Base-by-base conservation (phyloP, 1,284 basidiomycete species). In the Amylostereum chailletii region DNA sequence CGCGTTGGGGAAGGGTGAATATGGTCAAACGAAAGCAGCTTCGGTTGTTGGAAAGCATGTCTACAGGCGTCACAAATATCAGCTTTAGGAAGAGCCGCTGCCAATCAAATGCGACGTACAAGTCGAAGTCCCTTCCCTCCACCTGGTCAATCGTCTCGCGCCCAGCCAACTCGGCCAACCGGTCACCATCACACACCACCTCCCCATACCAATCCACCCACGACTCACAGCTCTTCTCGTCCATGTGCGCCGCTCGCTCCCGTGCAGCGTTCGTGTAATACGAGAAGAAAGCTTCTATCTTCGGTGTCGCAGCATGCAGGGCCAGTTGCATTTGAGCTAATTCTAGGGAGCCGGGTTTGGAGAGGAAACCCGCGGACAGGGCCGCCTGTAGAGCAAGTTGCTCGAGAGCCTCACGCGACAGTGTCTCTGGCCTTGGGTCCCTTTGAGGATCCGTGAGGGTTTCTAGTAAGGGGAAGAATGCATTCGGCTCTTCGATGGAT, bases 161-260 rank as follows among this genome's bases (percentile, higher is more conserved):
- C 37, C 77, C 77, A 11, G 77, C 76, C 34, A 88, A 70, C 42
- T 67, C 71, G 41, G 70, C 71, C 46, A 93, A 69, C 3, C 71
- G 77, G 39, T 86, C 79, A 2, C 78, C 74, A 48, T 82, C 81
- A 61, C 92, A 95, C 7, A 87, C 79, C 11, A 81, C 74, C 51
- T 81, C 69, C 0, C 90, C 89, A 57, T 86, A 84, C 86, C 90
- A 94, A 53, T 94, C 88, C 3, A 94, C 83, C 92, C 91, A 95
- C 19, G 84, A 85, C 1, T 74, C 80, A 60, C 92, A 94, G 0
- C 64, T 63, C 2, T 62, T 57, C 19, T 61, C 61, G 8, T 67
- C 43, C 1, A 31, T 43, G 6, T 45, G 42, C 8, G 30, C 41
- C 1, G 34, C 50, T 1, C 19, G 45, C 1, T 30, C 37, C 30